These are phyloP conservation scores for Nelumbo lutea DNA, from an alignment of 164 flowering plant genomes.

Conservation along the genomic window DNA sequence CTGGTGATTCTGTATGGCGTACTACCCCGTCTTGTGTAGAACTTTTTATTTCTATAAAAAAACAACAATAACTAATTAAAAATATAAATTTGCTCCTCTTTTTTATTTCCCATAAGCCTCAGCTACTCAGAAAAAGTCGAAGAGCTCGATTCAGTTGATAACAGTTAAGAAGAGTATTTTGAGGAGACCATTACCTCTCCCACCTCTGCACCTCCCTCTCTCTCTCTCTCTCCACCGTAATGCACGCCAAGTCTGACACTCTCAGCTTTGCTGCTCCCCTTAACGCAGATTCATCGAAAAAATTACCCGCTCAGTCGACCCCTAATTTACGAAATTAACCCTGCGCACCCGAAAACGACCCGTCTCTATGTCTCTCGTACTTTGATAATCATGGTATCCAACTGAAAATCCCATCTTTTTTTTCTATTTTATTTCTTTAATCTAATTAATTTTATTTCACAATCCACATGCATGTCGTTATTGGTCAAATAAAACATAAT, in stretches of 20 bases:
- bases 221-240: constrained; percentile 6
- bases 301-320: not conserved
- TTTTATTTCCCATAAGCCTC: not conserved
- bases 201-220: not conserved
- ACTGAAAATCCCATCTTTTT: not conserved
- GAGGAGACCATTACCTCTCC: no score
- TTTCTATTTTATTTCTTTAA: constrained; percentile 2
- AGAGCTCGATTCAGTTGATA: not conserved
- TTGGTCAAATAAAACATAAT: no score
- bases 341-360: constrained; percentile 12
- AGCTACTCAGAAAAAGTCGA: not conserved
- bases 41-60: not conserved
- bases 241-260: constrained; percentile 24
- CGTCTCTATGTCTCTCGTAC: constrained; percentile 17
- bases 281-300: not conserved
- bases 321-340: constrained; percentile 6
- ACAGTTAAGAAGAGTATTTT: no score
- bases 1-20: no score
- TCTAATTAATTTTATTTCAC: not conserved
- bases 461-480: not conserved
- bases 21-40: no score
- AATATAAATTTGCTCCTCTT: not conserved
- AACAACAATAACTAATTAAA: not conserved
- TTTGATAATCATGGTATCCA: constrained; percentile 14
- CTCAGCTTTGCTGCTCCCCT: constrained; percentile 5